Evolutionary conservation across 2,329 filamentous ascomycete genomes (phyloP), one percentile per base, ranked within the genome.

Genomic region (Sarocladium oryzae): DNA sequence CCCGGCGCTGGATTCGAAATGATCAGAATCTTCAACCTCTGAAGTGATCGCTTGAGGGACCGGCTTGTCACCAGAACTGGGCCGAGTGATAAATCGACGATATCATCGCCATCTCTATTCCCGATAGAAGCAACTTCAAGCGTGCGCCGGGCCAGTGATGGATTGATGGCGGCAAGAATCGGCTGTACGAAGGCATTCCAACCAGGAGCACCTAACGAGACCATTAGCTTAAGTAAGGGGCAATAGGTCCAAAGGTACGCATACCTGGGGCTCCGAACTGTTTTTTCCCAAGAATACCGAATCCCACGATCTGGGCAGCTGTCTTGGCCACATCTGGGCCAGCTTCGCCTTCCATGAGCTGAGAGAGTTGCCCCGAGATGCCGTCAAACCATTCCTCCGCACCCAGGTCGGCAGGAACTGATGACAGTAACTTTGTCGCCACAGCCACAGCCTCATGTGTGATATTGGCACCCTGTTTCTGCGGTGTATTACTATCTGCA

Each of bases 361-460:
- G 60, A 40, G 83, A 66, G 1, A 89, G 66, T 60, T 89, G 85
- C 2, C 77, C 76, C 7, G 79, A 73, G 32, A 88, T 74, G 3
- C 73, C 73, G 1, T 67, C 60, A 54, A 86, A 84, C 82, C 84
- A 89, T 32, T 66, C 64, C 16, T 81, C 72, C 1, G 81, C 68
- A 2, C 68, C 61, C 57, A 84, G 75, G 1, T 70, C 70, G 2
- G 68, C 65, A 0, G 85, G 84, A 0, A 83, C 79, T 1, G 76
- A 75, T 0, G 81, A 80, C 1, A 89, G 66, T 15, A 88, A 68
- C 51, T 73, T 77, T 1, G 82, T 78, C 3, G 81, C 82, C 59
- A 86, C 76, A 24, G 77, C 77, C 32, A 88, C 69, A 1, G 84
- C 84, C 60, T 89, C 84, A 28, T 85, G 77, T 0, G 85, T 85